Percentiles rank a stretch among this genome's conserved stretches.
These are phyloP conservation scores for Macrocystidia cucumis DNA, from an alignment of 1,284 basidiomycete genomes.

Conservation along the genomic window DNA sequence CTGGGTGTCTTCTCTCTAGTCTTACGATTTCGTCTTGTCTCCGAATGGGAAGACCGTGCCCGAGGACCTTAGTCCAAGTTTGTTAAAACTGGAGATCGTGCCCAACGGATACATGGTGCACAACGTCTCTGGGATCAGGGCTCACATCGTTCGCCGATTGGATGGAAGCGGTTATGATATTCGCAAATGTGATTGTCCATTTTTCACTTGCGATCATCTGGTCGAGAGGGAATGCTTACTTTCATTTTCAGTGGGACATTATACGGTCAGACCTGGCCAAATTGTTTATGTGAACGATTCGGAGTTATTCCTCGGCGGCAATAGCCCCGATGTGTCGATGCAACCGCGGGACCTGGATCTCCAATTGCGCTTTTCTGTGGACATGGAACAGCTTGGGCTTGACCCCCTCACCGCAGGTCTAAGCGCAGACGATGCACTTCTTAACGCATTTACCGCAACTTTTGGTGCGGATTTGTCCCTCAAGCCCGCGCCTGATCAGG, in stretches of 20 bases:
- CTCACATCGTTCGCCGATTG: conserved; percentile 68
- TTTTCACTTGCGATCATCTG: neutral
- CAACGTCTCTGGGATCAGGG: conserved; percentile 71
- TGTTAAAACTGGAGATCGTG: conserved; percentile 55
- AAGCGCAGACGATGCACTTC: conserved; percentile 26
- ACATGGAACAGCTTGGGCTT: conserved; percentile 37
- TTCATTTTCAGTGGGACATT: conserved; percentile 65
- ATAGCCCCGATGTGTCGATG: neutral
- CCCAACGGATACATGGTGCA: conserved; percentile 69
- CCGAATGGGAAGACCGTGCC: conserved; percentile 41
- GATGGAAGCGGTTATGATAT: conserved; percentile 87
- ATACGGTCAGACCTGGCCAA: conserved; percentile 74
- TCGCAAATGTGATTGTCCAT: conserved; percentile 55
- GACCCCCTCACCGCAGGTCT: conserved; percentile 23
- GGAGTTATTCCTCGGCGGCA: conserved; percentile 32
- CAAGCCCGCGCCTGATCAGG: conserved; percentile 14
- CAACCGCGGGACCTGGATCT: conserved; percentile 33
- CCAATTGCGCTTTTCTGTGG: conserved; percentile 50
- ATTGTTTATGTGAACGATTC: conserved; percentile 77
- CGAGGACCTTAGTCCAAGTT: conserved; percentile 66
- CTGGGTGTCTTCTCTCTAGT: conserved; percentile 32
- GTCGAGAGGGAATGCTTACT: conserved; percentile 8
- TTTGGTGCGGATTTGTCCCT: conserved; percentile 62
- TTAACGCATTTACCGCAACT: conserved; percentile 55
- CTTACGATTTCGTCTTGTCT: conserved; percentile 76